phyloP scores from a whole-genome alignment of 1,139 yeast species.

The Scheffersomyces stambukii region DNA sequence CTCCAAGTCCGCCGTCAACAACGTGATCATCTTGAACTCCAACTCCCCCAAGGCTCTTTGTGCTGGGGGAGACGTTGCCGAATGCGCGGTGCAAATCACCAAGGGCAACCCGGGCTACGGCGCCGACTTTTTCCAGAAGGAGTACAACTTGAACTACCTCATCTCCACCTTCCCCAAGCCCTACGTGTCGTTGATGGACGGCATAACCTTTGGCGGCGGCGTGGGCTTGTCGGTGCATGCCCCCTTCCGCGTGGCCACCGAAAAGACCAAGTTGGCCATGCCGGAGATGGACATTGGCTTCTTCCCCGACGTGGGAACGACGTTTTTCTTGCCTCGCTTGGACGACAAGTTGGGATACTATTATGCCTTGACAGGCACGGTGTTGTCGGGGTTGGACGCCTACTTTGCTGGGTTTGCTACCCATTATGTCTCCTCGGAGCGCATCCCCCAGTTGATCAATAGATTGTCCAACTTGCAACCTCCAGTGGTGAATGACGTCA shows the following conservation, averaged over 20 bases:
- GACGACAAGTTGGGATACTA: conserved; percentile 83
- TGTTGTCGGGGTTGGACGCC: conserved; percentile 73
- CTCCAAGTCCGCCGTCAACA: conserved; percentile 62
- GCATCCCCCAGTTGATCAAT: conserved; percentile 55
- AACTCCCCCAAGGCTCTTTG: conserved; percentile 63
- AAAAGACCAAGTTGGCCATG: conserved; percentile 89
- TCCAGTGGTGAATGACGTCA: conserved; percentile 26
- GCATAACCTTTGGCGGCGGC: conserved; percentile 98
- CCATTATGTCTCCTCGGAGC: conserved; percentile 72
- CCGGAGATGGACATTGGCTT: conserved; percentile 98
- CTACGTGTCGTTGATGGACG: conserved; percentile 77
- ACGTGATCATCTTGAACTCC: conserved; percentile 67
- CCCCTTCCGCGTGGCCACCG: conserved; percentile 92
- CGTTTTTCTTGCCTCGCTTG: conserved; percentile 80
- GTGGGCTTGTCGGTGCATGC: conserved; percentile 89
- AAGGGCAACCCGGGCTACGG: conserved; percentile 51
- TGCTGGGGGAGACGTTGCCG: conserved; percentile 95
- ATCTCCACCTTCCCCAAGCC: conserved; percentile 85
- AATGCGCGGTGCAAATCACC: conserved; percentile 54
- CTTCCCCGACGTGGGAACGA: conserved; percentile 94
- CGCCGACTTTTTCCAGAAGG: conserved; percentile 67
- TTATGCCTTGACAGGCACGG: conserved; percentile 81
- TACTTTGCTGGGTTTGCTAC: conserved; percentile 85
- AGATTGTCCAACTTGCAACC: conserved; percentile 61
- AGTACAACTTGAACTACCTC: conserved; percentile 76